Evolutionary conservation across 2,329 filamentous ascomycete species (phyloP), one percentile per base, ranked within the genome.

Genomic region (Sclerotinia trifoliorum): DNA sequence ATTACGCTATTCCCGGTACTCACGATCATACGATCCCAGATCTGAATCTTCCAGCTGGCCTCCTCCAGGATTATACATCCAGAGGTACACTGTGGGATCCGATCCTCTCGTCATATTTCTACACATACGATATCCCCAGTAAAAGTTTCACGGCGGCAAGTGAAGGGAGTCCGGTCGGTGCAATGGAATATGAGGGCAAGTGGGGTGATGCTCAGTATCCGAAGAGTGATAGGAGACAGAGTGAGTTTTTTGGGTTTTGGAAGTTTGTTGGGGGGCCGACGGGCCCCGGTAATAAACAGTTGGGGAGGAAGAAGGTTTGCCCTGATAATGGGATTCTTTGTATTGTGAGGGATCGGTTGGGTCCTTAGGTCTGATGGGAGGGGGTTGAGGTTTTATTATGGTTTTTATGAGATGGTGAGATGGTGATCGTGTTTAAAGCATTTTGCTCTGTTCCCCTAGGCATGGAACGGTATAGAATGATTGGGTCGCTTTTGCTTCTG

Each of bases 21-120:
- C 88, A 90, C 73, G 87, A 89, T 74, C 86, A 90, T 73, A 84
- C 83, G 0, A 87, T 90, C 66, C 87, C 88, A 0, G 82, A 85
- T 67, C 67, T 88, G 24, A 86, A 88, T 68, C 79, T 89, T 10
- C 85, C 85, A 0, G 73, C 72, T 3, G 84, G 82, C 0, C 79
- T 86, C 7, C 75, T 88, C 2, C 80, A 84, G 54, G 83, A 90
- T 73, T 81, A 85, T 67, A 83, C 84, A 17, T 82, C 86, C 66
- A 76, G 79, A 51, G 88, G 87, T 5, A 74, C 78, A 3, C 75
- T 86, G 5, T 90, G 87, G 87, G 88, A 91, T 74, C 87, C 88
- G 0, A 77, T 82, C 0, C 78, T 82, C 0, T 83, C 80, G 10
- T 81, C 86, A 0, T 88, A 85, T 72, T 83, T 80, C 66, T 90